Percentiles rank a stretch among this genome's conserved stretches.
Evolutionary conservation across 768 basidiomycete species (phyloP).

Genomic region (Mrakia gelida): DNA sequence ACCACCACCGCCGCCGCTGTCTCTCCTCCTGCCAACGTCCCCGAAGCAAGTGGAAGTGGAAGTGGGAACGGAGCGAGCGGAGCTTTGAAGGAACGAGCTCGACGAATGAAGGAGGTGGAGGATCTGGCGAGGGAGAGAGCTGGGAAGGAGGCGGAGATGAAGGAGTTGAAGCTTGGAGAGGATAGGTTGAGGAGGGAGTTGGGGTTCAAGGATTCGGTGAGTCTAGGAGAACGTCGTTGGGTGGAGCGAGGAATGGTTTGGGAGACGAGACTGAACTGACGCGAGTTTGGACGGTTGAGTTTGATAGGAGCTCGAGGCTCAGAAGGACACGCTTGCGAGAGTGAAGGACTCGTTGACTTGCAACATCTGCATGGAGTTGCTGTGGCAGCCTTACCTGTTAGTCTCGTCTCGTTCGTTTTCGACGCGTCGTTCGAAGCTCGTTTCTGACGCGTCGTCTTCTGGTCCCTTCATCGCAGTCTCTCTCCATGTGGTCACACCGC

Average conservation of each 20-base stretch:
- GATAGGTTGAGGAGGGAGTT: constrained; percentile 19
- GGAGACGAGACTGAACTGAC: not conserved
- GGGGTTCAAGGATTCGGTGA: constrained; percentile 28
- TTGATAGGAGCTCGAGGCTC: constrained; percentile 11
- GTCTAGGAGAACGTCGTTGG: not conserved
- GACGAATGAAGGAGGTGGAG: constrained; percentile 22
- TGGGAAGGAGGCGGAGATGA: constrained; percentile 13
- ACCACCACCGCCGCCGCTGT: not conserved
- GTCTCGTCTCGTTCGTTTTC: not conserved
- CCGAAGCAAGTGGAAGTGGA: not conserved
- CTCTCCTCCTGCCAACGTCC: not conserved
- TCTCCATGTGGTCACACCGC: constrained; percentile 26
- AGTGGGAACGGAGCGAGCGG: not conserved
- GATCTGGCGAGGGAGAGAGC: constrained; percentile 16
- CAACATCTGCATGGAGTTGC: constrained; percentile 22
- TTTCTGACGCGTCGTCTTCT: not conserved
- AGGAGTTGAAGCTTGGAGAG: not conserved
- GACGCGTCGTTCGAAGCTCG: not conserved
- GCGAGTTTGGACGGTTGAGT: not conserved
- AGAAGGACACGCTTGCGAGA: constrained; percentile 7
- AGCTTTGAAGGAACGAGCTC: constrained; percentile 17
- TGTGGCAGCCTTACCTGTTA: constrained; percentile 24
- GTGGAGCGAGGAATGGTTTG: not conserved
- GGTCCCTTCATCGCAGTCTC: not conserved
- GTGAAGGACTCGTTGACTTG: constrained; percentile 26